phyloP scores from a whole-genome alignment of 805 yeast genomes.

The Priceomyces melissophilus region DNA sequence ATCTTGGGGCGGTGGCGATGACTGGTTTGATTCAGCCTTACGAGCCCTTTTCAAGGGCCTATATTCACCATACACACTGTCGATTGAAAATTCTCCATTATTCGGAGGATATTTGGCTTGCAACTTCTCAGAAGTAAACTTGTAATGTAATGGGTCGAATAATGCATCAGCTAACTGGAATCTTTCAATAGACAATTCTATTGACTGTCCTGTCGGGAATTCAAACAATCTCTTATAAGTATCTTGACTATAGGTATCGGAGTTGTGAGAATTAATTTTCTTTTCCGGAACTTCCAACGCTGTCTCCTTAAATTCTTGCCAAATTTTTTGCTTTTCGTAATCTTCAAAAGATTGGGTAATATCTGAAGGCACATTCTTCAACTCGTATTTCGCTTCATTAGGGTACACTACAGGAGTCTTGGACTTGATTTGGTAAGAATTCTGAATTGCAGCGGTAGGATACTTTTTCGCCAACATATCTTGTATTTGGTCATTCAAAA shows the following conservation, averaged over 20 bases:
- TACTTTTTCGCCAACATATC: conserved; percentile 34
- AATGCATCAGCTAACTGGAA: conserved; percentile 67
- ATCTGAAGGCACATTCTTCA: conserved; percentile 22
- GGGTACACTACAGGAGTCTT: conserved; percentile 38
- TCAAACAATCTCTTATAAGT: conserved; percentile 53
- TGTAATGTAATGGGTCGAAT: conserved; percentile 56
- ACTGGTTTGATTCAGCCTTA: conserved; percentile 35
- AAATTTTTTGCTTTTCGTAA: conserved; percentile 52
- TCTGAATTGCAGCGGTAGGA: conserved; percentile 26
- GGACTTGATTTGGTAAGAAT: conserved; percentile 47
- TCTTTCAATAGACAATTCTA: conserved; percentile 60
- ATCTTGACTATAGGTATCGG: conserved; percentile 26
- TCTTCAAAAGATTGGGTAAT: conserved; percentile 51
- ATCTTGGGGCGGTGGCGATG: conserved; percentile 25
- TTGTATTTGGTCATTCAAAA: conserved; percentile 51
- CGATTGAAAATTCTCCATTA: conserved; percentile 52
- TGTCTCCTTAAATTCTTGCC: conserved; percentile 76
- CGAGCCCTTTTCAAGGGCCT: conserved; percentile 66
- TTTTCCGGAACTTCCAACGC: conserved; percentile 53
- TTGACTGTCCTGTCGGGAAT: conserved; percentile 69
- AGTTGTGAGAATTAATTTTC: conserved; percentile 19
- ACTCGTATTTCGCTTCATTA: conserved; percentile 21
- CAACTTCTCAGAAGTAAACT: conserved; percentile 21
- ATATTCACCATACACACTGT: conserved; percentile 55
- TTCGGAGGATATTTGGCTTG: conserved; percentile 31